Conservation (phyloP, 2,329 filamentous ascomycete species). For the Parascedosporium putredinis region DNA sequence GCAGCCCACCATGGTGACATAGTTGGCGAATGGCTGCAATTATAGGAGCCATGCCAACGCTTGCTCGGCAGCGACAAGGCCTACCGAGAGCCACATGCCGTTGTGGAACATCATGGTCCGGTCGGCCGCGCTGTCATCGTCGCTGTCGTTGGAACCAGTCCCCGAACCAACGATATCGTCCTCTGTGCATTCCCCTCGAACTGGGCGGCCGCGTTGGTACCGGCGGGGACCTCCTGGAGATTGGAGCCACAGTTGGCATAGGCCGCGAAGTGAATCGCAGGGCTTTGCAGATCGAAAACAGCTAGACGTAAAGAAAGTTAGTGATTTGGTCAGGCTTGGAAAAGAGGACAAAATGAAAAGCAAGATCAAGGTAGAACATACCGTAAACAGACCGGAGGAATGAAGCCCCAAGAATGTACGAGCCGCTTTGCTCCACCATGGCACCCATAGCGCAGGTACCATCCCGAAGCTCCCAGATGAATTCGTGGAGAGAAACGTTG, state of each 20-base stretch:
- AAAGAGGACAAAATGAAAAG: not conserved
- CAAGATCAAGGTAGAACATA: slow-evolving; percentile 4
- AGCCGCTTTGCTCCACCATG: slow-evolving; percentile 24
- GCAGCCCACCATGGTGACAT: not conserved
- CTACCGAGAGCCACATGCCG: slow-evolving; percentile 2
- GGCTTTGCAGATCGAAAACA: slow-evolving; percentile 16
- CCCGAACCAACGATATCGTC: slow-evolving; percentile 1
- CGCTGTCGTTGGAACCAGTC: not conserved
- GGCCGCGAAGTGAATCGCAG: slow-evolving; percentile 17
- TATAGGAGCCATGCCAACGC: not conserved
- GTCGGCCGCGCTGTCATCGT: not conserved
- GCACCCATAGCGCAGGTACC: slow-evolving; percentile 35
- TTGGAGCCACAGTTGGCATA: slow-evolving; percentile 18
- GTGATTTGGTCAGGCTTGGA: not conserved
- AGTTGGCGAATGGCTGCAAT: not conserved
- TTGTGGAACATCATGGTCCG: not conserved
- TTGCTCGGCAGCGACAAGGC: slow-evolving; percentile 1
- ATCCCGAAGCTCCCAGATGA: slow-evolving; percentile 29
- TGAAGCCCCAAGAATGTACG: slow-evolving; percentile 29
- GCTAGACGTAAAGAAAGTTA: slow-evolving; percentile 9
- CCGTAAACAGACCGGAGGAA: slow-evolving; percentile 33
- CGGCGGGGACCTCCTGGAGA: slow-evolving; percentile 15
- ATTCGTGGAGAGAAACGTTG: slow-evolving; percentile 34
- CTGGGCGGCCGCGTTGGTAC: slow-evolving; percentile 12
- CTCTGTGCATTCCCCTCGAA: slow-evolving; percentile 16